These are phyloP conservation scores for Nicotiana paniculata DNA, from an alignment of 257 asterid species.

Conservation along the genomic window DNA sequence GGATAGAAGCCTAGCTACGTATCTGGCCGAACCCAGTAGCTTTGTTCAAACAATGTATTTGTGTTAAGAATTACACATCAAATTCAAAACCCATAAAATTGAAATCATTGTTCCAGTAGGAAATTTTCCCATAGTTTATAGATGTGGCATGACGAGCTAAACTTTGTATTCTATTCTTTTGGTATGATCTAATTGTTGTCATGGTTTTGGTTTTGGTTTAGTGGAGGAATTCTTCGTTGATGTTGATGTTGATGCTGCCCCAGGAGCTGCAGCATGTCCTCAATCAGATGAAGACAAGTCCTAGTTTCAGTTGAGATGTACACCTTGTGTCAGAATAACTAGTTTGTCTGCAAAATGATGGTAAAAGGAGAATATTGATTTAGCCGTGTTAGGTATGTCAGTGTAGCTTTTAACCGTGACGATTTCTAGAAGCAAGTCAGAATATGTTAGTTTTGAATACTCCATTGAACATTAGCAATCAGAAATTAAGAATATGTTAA, in stretches of 20 bases:
- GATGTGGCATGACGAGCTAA: neutral
- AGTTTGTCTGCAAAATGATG: neutral
- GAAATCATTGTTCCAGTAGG: no score
- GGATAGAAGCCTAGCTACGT: no score
- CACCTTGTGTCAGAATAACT: neutral
- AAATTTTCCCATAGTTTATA: neutral
- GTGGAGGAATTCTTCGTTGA: slow-evolving; percentile 96
- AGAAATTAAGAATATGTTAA: neutral
- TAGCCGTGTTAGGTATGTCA: neutral
- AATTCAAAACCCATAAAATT: no score
- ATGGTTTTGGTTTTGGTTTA: slow-evolving; percentile 21
- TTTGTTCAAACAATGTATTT: no score
- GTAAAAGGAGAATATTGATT: neutral
- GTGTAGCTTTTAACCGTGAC: neutral
- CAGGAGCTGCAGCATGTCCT: slow-evolving; percentile 47
- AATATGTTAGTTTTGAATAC: neutral
- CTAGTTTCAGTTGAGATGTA: slow-evolving; percentile 22
- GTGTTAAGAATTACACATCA: no score
- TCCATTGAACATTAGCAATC: neutral
- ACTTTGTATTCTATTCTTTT: neutral
- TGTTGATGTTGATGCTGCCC: slow-evolving; percentile 76
- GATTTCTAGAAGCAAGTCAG: neutral
- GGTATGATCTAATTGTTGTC: neutral
- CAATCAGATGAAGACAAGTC: slow-evolving; percentile 83
- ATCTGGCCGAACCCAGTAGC: no score